phyloP scores from a whole-genome alignment of 192 early-diverging fungal species.

The Mortierella antarctica region DNA sequence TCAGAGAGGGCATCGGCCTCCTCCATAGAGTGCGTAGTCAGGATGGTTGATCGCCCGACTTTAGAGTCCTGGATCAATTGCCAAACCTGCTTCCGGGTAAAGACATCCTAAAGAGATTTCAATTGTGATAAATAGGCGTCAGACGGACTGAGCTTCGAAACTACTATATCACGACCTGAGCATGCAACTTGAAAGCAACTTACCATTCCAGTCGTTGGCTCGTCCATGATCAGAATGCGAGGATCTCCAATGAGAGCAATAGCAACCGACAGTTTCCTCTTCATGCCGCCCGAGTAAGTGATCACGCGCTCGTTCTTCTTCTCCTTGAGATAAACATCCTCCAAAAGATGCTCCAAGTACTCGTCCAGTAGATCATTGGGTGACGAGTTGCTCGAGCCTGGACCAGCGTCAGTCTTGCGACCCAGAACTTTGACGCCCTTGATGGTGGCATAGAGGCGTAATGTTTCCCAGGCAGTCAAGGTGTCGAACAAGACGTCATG shows the following conservation, averaged over 20 bases:
- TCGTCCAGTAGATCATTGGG: slow-evolving; percentile 29
- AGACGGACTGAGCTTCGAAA: too few species aligned
- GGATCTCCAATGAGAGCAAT: slow-evolving; percentile 67
- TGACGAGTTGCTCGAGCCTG: neutral
- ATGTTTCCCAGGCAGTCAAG: slow-evolving; percentile 61
- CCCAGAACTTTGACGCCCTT: slow-evolving; percentile 57
- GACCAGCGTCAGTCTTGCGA: neutral
- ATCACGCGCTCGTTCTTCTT: slow-evolving; percentile 47
- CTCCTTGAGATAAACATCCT: slow-evolving; percentile 52
- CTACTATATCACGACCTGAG: too few species aligned
- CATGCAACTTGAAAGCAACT: too few species aligned
- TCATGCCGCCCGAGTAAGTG: slow-evolving; percentile 67
- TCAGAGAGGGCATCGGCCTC: slow-evolving; percentile 69
- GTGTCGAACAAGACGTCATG: slow-evolving; percentile 60
- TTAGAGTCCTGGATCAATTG: slow-evolving; percentile 62
- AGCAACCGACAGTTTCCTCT: slow-evolving; percentile 62
- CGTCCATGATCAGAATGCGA: slow-evolving; percentile 63
- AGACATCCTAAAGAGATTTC: slow-evolving; percentile 45
- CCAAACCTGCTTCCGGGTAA: slow-evolving; percentile 64
- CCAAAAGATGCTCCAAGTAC: slow-evolving; percentile 40
- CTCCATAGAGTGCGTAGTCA: slow-evolving; percentile 76
- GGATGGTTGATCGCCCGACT: slow-evolving; percentile 57
- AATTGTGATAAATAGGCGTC: too few species aligned
- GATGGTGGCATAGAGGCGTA: slow-evolving; percentile 60
- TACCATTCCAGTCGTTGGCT: slow-evolving; percentile 67